Evolutionary conservation across 2,329 filamentous ascomycete genomes (phyloP), one percentile per base, ranked within the genome.

Genomic region (Hypoxylon sp.): DNA sequence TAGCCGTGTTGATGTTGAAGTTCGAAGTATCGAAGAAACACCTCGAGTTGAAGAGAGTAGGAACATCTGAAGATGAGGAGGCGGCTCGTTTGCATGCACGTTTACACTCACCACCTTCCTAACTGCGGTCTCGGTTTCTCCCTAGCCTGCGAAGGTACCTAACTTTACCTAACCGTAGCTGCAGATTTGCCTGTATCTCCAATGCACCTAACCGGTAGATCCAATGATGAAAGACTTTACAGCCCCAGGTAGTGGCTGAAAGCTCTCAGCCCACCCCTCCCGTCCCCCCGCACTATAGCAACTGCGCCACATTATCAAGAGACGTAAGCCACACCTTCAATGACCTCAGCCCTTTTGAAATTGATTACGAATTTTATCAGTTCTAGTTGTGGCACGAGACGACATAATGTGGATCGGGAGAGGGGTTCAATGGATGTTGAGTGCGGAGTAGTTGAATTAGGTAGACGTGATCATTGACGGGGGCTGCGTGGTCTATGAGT

Each of bases 11-110:
- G 58, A 60, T 38, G 37, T 37, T 35, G 58, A 60, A 36, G 37
- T 37, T 57, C 52, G 49, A 13, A 57, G 35, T 53, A 56, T 57
- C 54, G 61, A 63, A 65, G 62, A 27, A 17, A 34, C 16, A 40
- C 55, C 44, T 50, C 58, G 51, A 41, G 49, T 48, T 15, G 55
- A 21, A 19, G 49, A 43, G 44, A 55, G 36, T 48, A 49, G 31
- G 46, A 29, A 38, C 58, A 61, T 61, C 40, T 51, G 41, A 52
- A 15, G 35, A 32, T 34, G 38, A 50, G 53, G 42, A 48, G 42
- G 36, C 15, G 34, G 17, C 38, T 26, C 17, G 26, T n/a, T n/a
- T n/a, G n/a, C n/a, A n/a, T n/a, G n/a, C n/a, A n/a, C n/a, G n/a
- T n/a, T 17, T 38, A 25, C 32, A 49, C 19, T 35, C 45, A 31